Conservation (phyloP, 345 rosid species). For the Lepidium sativum region DNA sequence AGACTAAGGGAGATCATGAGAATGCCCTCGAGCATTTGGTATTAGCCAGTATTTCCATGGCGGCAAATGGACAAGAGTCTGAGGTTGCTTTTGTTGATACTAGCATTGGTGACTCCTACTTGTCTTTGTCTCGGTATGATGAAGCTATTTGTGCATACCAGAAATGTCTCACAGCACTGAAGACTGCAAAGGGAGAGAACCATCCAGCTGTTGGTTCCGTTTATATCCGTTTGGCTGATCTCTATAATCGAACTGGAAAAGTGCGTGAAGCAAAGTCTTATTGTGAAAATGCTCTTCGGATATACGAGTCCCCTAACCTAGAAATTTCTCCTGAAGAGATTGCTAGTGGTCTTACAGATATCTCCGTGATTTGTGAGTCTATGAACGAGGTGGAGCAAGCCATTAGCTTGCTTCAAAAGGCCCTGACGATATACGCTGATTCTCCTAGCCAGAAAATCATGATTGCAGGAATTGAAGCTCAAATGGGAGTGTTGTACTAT, state of each 20-base stretch:
- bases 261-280: constrained; percentile 72
- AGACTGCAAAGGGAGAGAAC: constrained; percentile 75
- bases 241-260: constrained; percentile 73
- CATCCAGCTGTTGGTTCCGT: constrained; percentile 80
- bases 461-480: constrained; percentile 85
- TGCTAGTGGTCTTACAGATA: constrained; percentile 77
- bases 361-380: constrained; percentile 79
- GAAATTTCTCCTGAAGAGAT: constrained; percentile 70
- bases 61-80: constrained; percentile 67
- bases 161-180: constrained; percentile 74
- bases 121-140: constrained; percentile 73
- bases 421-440: constrained; percentile 52
- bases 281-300: constrained; percentile 76
- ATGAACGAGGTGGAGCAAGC: constrained; percentile 80
- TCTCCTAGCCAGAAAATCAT: constrained; percentile 75
- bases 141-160: constrained; percentile 84
- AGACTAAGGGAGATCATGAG: constrained; percentile 78
- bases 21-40: constrained; percentile 83
- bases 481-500: constrained; percentile 83
- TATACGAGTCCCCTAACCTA: constrained; percentile 55
- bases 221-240: constrained; percentile 78
- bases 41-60: constrained; percentile 91
- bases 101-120: constrained; percentile 85
- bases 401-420: constrained; percentile 63
- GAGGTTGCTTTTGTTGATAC: constrained; percentile 83